phyloP scores from a whole-genome alignment of 257 asterid species.

The Gynochthodes officinalis region DNA sequence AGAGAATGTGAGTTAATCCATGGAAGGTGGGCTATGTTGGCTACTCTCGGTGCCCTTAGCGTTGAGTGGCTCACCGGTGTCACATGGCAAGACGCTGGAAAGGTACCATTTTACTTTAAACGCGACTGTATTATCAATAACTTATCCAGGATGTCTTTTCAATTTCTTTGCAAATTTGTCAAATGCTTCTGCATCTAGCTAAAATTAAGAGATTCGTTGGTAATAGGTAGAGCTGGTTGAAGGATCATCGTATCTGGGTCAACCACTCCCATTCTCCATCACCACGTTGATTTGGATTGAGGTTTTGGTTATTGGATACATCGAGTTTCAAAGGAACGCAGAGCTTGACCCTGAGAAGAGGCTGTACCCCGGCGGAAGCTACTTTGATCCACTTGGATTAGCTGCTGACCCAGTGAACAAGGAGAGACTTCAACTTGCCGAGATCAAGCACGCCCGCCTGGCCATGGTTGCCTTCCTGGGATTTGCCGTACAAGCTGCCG shows the following conservation, averaged over 20 bases:
- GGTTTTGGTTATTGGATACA: conserved; percentile 76
- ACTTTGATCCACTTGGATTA: conserved; percentile 85
- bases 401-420: conserved; percentile 97
- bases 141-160: too few species aligned
- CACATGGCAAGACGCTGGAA: conserved; percentile 99
- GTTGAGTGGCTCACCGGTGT: conserved; percentile 96
- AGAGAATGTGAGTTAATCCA: conserved; percentile 97
- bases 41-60: conserved; percentile 82
- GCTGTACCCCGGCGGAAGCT: conserved; percentile 89
- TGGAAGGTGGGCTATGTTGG: conserved; percentile 98
- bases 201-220: background rate
- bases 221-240: conserved; percentile 82
- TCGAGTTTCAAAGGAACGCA: conserved; percentile 91
- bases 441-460: conserved; percentile 96
- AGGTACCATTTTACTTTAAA: too few species aligned
- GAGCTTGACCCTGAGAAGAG: conserved; percentile 97
- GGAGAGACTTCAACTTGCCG: conserved; percentile 80
- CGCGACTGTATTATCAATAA: too few species aligned
- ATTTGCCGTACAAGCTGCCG: conserved; percentile 91
- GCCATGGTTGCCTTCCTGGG: conserved; percentile 97
- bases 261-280: conserved; percentile 87
- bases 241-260: conserved; percentile 90
- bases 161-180: too few species aligned
- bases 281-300: conserved; percentile 89
- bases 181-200: too few species aligned